Conservation (phyloP, 805 yeast genomes). For the Saturnispora saitoi region DNA sequence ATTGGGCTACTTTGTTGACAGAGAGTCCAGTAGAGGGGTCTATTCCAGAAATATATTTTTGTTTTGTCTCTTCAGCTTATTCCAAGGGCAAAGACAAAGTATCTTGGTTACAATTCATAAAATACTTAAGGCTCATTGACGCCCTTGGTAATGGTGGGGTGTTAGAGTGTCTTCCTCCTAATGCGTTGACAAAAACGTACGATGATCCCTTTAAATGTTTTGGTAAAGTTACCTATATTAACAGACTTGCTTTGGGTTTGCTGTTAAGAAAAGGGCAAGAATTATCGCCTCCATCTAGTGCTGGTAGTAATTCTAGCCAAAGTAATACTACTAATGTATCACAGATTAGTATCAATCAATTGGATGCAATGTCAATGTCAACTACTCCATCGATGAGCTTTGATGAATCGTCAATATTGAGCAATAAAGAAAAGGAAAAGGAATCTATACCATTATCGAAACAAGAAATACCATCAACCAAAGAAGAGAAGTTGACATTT, state of each 20-base stretch:
- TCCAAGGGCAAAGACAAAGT: slow-evolving; percentile 28
- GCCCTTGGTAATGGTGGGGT: slow-evolving; percentile 18
- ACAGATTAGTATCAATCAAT: too few relatives aligned
- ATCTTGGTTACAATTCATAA: slow-evolving; percentile 28
- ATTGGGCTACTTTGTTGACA: slow-evolving; percentile 25
- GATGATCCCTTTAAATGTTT: slow-evolving; percentile 26
- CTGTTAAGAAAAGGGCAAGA: slow-evolving; percentile 13
- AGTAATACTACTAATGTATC: background rate
- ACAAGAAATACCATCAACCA: slow-evolving; percentile 16
- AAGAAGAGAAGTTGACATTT: slow-evolving; percentile 14
- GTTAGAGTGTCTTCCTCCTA: slow-evolving; percentile 20
- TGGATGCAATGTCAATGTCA: background rate
- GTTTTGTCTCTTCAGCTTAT: slow-evolving; percentile 25
- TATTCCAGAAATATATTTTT: slow-evolving; percentile 25
- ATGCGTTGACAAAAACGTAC: slow-evolving; percentile 17
- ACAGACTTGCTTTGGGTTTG: slow-evolving; percentile 22
- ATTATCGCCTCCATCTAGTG: slow-evolving; percentile 4
- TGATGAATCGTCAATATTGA: background rate
- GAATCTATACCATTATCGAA: background rate
- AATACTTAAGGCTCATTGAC: slow-evolving; percentile 19
- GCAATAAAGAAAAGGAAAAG: background rate
- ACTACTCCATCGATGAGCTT: background rate
- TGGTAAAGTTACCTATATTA: slow-evolving; percentile 19
- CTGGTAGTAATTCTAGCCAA: background rate
- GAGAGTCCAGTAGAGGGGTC: slow-evolving; percentile 27